Conservation (phyloP, 2,329 filamentous ascomycete genomes). For the Neonectria punicea region DNA sequence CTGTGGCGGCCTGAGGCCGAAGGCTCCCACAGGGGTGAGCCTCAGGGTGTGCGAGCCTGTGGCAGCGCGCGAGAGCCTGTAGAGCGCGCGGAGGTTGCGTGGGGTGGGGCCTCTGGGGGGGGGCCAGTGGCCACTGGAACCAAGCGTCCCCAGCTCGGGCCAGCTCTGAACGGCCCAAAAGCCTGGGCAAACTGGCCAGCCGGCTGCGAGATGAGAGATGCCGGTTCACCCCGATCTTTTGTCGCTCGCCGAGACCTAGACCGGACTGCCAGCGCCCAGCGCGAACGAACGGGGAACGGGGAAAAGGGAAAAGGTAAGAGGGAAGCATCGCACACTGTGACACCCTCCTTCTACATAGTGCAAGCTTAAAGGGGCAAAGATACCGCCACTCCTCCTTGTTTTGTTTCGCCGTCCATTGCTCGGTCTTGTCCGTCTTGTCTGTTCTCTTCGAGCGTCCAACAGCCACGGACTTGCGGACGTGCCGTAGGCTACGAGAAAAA, state of each 20-base stretch:
- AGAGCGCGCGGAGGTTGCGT: slow-evolving; percentile 20
- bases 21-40: slow-evolving; percentile 31
- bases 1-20: slow-evolving; percentile 49
- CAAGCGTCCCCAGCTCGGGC: slow-evolving; percentile 31
- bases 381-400: not conserved
- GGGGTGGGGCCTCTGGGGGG: slow-evolving; percentile 27
- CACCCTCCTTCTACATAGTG: not conserved
- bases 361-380: slow-evolving; percentile 11
- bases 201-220: slow-evolving; percentile 45
- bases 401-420: slow-evolving; percentile 5
- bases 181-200: slow-evolving; percentile 22
- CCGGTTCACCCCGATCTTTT: slow-evolving; percentile 51
- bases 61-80: slow-evolving; percentile 30
- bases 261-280: not conserved
- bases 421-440: slow-evolving; percentile 4
- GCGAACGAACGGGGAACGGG: not conserved
- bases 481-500: not conserved
- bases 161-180: slow-evolving; percentile 13
- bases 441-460: not conserved
- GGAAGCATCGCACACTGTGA: slow-evolving; percentile 10
- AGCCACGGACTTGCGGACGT: not conserved
- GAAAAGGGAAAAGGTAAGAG: not conserved
- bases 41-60: slow-evolving; percentile 25
- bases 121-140: slow-evolving; percentile 6
- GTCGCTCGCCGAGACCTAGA: slow-evolving; percentile 46